These are phyloP conservation scores for Fraxinus pennsylvanica DNA, from an alignment of 257 asterid genomes.

Conservation along the genomic window DNA sequence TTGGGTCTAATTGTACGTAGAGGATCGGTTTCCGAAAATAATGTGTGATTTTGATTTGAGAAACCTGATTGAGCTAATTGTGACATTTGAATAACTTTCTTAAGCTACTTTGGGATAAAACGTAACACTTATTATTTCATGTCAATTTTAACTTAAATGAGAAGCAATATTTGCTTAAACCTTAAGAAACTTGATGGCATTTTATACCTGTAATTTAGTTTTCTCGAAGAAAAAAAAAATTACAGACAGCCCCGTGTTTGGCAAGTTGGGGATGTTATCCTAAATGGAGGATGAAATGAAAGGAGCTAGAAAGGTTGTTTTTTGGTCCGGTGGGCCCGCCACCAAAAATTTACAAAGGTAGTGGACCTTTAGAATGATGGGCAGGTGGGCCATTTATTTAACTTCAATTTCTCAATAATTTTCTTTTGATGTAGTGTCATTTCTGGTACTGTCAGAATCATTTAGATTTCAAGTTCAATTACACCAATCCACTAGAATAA, in stretches of 20 bases:
- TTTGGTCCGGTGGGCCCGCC: not conserved
- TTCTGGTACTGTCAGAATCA: not conserved
- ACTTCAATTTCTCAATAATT: not conserved
- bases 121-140: not conserved
- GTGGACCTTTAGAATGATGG: too few species aligned
- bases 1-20: not conserved
- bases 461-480: not conserved
- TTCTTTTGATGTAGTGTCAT: not conserved
- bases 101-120: slow-evolving; percentile 1
- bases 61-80: slow-evolving; percentile 16
- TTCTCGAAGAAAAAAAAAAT: not conserved
- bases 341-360: too few species aligned
- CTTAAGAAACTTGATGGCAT: slow-evolving; percentile 13
- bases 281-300: too few species aligned
- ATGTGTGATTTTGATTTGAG: slow-evolving; percentile 8
- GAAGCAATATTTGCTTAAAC: not conserved
- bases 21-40: not conserved
- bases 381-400: too few species aligned
- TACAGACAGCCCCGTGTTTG: not conserved
- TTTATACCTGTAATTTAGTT: not conserved
- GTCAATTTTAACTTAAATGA: not conserved
- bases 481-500: not conserved
- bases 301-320: not conserved
- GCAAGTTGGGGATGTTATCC: not conserved
- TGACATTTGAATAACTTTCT: not conserved